A percentile compares a stretch with the other conserved stretches of the same genome.
These are phyloP conservation scores for Seiridium cupressi DNA, from an alignment of 2,329 filamentous ascomycete species.

Conservation along the genomic window DNA sequence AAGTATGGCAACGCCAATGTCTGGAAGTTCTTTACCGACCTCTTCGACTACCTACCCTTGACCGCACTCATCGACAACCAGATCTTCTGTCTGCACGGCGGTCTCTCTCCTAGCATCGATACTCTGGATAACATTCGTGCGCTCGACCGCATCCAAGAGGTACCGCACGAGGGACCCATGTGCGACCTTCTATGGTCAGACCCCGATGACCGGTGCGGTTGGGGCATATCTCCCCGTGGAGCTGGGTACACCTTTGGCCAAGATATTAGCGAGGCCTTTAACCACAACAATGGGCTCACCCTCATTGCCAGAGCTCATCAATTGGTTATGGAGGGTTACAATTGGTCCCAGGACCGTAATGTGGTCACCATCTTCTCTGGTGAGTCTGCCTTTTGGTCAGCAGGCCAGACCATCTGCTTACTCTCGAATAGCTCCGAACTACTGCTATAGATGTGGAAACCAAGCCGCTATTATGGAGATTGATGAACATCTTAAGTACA, in stretches of 20 bases:
- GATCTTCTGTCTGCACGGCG: constrained; percentile 98
- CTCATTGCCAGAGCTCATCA: constrained; percentile 96
- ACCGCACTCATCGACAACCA: constrained; percentile 98
- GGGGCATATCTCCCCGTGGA: constrained; percentile 93
- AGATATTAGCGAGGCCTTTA: constrained; percentile 98
- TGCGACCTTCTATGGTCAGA: constrained; percentile 98
- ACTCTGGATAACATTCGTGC: constrained; percentile 94
- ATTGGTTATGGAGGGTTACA: constrained; percentile 99
- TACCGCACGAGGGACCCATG: constrained; percentile 97
- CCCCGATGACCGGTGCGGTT: constrained; percentile 93
- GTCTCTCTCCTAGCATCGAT: constrained; percentile 92
- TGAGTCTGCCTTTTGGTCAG: constrained; percentile 36
- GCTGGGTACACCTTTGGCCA: constrained; percentile 95
- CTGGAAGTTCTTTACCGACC: constrained; percentile 95
- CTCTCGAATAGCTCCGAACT: constrained; percentile 66
- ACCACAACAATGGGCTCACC: constrained; percentile 97
- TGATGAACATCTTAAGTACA: constrained; percentile 98
- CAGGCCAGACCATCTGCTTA: background rate
- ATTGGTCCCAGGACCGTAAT: constrained; percentile 98
- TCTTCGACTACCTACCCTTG: constrained; percentile 96
- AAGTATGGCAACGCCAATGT: constrained; percentile 98
- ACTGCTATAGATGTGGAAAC: constrained; percentile 98
- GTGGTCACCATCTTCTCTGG: constrained; percentile 99
- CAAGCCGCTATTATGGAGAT: constrained; percentile 99
- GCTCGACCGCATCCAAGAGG: constrained; percentile 95